Evolutionary conservation across 768 basidiomycete genomes (phyloP), one percentile per base, ranked within the genome.

Genomic region (Hydnum rufescens): DNA sequence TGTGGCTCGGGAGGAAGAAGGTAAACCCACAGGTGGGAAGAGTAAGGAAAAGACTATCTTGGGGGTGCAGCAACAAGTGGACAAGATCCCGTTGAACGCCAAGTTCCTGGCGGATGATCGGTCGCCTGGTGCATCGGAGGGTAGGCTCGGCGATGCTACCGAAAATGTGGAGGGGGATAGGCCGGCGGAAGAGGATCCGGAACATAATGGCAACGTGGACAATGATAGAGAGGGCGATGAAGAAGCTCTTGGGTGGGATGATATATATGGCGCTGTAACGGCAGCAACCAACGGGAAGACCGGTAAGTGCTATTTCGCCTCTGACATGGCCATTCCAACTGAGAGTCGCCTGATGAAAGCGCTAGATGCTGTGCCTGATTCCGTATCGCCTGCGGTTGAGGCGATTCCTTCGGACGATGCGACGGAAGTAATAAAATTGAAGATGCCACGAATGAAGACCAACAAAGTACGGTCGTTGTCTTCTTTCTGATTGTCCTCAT

Each of bases 21-120:
- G 55, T 19, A 76, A 76, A 61, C n/a, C n/a, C n/a, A n/a, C n/a
- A n/a, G n/a, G n/a, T n/a, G 74, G 73, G 5, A 83, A 82, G 59
- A 71, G 64, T 18, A 72, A 77, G 58, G 66, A 62, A 49, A 62
- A 61, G 58, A 54, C 60, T 26, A 62, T 65, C 52, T 66, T 76
- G 31, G 73, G 76, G n/a, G 83, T 92, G 51, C 80, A 76, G 61
- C 89, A 95, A 68, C 84, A 88, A 58, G 65, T 93, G 57, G 77
- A 80, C 42, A 80, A 85, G 34, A 83, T 93, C 57, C 77, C 85
- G 62, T 87, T 86, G 66, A 88, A 85, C 71, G 87, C 86, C 61
- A 73, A 77, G 29, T 93, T 92, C 64, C 65, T 88, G 49, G 74
- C 78, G 1, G 89, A 92, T 57, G 89, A 95, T 66, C 72, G 83